Evolutionary conservation across 1,139 yeast species (phyloP), one percentile per base, ranked within the genome.

Genomic region (Yarrowia galli): DNA sequence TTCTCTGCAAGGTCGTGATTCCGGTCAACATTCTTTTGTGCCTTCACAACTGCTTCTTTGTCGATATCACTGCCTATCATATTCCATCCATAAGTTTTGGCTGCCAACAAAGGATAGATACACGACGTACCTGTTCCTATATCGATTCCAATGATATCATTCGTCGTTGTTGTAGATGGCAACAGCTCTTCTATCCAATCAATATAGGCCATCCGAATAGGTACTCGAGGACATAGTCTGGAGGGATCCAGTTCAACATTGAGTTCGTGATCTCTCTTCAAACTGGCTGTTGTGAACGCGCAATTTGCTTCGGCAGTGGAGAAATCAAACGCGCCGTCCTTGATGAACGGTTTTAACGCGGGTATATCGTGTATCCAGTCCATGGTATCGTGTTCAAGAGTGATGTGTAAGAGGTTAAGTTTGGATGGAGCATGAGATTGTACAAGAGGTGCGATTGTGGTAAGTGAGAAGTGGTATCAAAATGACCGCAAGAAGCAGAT

Each of bases 51-150:
- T 7, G 66, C 66, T 10, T 61, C 46, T 3, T 10, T 8, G 6
- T 61, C 56, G 16, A 61, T 36, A 38, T 61, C 66, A 13, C 43
- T 61, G 13, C 66, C 66, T 3, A 46, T 23, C 54, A 61, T 35
- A 2, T 23, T 46, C 66, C 66, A 61, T 12, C 66, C 56, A n/a
- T 25, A 15, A 15, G 4, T 13, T 5, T 36, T 22, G 3, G 56
- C 15, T 7, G 46, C 66, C 46, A 61, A 38, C 16, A 61, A 43
- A 13, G 66, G 46, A 23, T 61, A 61, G 6, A 61, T 46, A 20
- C 56, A 46, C 1, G 56, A 46, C 0, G 54, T 46, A 1, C 66
- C 66, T 10, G 66, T 60, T 22, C 65, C 65, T 7, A 60, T 22
- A 48, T 46, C 66, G 10, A 61, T 15, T 15, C 56, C 66, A 0